Evolutionary conservation across 1,139 yeast genomes (phyloP).

Genomic region (Oligophagozyma castellii): DNA sequence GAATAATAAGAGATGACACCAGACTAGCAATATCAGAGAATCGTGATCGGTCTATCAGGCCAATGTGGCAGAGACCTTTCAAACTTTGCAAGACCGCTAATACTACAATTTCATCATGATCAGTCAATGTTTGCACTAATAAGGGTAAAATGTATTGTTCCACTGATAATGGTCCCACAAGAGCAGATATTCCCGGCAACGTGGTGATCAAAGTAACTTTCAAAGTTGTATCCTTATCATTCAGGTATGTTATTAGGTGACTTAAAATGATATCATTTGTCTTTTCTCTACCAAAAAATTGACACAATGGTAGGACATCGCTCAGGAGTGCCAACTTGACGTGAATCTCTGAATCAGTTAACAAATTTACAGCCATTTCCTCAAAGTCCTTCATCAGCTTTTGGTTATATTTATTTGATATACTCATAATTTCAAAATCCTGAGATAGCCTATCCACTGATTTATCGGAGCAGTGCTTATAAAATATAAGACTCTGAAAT

Average conservation of each 20-base stretch:
- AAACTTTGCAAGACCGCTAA: slow-evolving; percentile 63
- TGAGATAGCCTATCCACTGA: slow-evolving; percentile 3
- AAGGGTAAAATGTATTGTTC: slow-evolving; percentile 84
- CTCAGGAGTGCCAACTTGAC: slow-evolving; percentile 60
- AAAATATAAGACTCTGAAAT: slow-evolving; percentile 53
- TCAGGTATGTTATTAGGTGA: slow-evolving; percentile 81
- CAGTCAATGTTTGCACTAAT: slow-evolving; percentile 67
- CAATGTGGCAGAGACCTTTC: slow-evolving; percentile 39
- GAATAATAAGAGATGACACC: slow-evolving; percentile 44
- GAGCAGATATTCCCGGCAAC: slow-evolving; percentile 67
- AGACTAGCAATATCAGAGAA: slow-evolving; percentile 39
- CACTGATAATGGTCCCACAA: slow-evolving; percentile 66
- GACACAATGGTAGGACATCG: slow-evolving; percentile 61
- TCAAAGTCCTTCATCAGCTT: slow-evolving; percentile 37
- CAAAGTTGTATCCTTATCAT: slow-evolving; percentile 58
- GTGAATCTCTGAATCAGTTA: slow-evolving; percentile 54
- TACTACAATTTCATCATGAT: slow-evolving; percentile 72
- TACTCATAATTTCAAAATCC: slow-evolving; percentile 19
- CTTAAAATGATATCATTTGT: slow-evolving; percentile 81
- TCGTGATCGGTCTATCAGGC: slow-evolving; percentile 35
- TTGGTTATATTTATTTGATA: slow-evolving; percentile 10
- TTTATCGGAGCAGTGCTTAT: slow-evolving; percentile 31
- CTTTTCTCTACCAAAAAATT: slow-evolving; percentile 73
- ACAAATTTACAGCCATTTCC: slow-evolving; percentile 43
- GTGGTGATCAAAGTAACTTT: slow-evolving; percentile 60